Base-by-base conservation (phyloP, 495 filamentous ascomycete genomes). In the Staphylotrichum tortipilum region DNA sequence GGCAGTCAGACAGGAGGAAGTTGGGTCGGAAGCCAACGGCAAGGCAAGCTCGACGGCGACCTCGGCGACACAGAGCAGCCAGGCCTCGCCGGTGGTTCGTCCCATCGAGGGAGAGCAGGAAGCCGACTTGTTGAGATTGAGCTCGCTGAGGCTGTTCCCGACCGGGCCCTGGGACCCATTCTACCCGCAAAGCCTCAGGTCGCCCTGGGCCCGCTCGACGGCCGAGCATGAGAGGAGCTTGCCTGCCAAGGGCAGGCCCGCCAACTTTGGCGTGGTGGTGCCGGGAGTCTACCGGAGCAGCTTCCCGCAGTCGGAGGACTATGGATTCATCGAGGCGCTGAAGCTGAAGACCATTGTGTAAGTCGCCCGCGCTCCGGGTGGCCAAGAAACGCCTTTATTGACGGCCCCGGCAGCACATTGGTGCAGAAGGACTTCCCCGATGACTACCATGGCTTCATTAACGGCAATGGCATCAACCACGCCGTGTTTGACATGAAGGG, bases 291-390 rank as follows among this genome's bases (percentile, higher is more conserved):
- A 85, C 58, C 79, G 88, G n/a, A 86, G 83, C 59, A 79, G 79
- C 37, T 92, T 85, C 55, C 88, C 88, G 1, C 66, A 76, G 38
- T 55, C 67, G 5, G 73, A 78, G 38, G 81, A 90, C 59, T 79
- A 85, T 48, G 67, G 66, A 7, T 86, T 83, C 49, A 67, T 94
- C 33, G 69, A 75, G 48, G 69, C 60, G 8, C 71, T 94, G 24
- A 68, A 77, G 10, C 65, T 94, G 49, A 86, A 82, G 67, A 89
- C 82, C 21, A 78, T 94, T 28, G 67, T 94, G 84, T 88, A 68
- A 62, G 78, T 73, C 33, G 3, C 18, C 28, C 46, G 30, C 7
- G 9, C 15, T 37, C 17, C 4, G 4, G 18, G 19, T 18, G 40
- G 9, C 9, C 12, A 7, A n/a, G 23, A 30, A 10, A 3, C 10